A percentile compares a stretch with the other conserved stretches of the same genome.
These are phyloP conservation scores for Puccinia sorghi DNA, from an alignment of 1,284 basidiomycete species.

Conservation along the genomic window DNA sequence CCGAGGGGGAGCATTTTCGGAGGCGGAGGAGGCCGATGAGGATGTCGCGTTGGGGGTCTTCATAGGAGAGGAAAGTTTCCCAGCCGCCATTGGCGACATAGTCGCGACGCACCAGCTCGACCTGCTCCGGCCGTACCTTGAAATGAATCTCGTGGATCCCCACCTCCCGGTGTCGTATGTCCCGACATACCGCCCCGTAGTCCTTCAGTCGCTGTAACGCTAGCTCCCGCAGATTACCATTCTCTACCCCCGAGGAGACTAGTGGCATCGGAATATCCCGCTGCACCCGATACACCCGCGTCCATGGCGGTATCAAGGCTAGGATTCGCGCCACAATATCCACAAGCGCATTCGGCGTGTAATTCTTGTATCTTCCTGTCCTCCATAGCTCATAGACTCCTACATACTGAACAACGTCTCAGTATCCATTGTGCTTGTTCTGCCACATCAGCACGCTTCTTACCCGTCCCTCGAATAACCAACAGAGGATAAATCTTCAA, in stretches of 20 bases:
- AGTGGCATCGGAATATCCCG: conserved; percentile 95
- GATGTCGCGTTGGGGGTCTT: conserved; percentile 95
- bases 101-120: conserved; percentile 94
- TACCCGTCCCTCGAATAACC: conserved; percentile 94
- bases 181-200: conserved; percentile 95
- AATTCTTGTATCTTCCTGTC: conserved; percentile 96
- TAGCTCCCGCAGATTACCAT: conserved; percentile 94
- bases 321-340: conserved; percentile 95
- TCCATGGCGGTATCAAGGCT: conserved; percentile 98
- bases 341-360: conserved; percentile 95
- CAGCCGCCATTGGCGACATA: conserved; percentile 95
- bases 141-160: conserved; percentile 98
- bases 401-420: neutral
- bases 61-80: conserved; percentile 99
- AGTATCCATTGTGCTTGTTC: neutral
- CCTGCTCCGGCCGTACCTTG: conserved; percentile 91
- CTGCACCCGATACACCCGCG: conserved; percentile 95
- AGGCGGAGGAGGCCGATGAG: conserved; percentile 89
- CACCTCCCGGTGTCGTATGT: conserved; percentile 96
- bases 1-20: conserved; percentile 84
- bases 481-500: conserved; percentile 98
- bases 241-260: conserved; percentile 94
- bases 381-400: conserved; percentile 83
- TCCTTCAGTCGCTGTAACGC: conserved; percentile 98
- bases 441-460: conserved; percentile 58